Evolutionary conservation across 768 basidiomycete genomes (phyloP).

Genomic region (Kwoniella pini): DNA sequence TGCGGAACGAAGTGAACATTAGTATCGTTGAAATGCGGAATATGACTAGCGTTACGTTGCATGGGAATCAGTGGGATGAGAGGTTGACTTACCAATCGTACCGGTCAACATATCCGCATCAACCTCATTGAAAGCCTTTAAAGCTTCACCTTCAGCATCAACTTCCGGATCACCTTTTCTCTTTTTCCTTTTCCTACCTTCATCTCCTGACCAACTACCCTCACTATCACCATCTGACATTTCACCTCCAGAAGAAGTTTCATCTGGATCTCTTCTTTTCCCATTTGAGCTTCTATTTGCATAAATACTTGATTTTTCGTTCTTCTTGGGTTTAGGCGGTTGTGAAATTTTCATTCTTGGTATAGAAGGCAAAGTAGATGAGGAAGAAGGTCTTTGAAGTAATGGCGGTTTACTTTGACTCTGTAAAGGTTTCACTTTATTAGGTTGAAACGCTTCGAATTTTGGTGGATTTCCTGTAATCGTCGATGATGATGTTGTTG

Average conservation of each 20-base stretch:
- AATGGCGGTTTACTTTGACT: conserved; percentile 9
- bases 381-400: conserved; percentile 3
- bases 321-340: conserved; percentile 41
- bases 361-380: conserved; percentile 3
- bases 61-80: too few relatives aligned
- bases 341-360: too few relatives aligned
- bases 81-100: conserved; percentile 55
- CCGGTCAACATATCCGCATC: conserved; percentile 56
- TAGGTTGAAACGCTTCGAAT: conserved; percentile 9
- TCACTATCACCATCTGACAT: conserved; percentile 37
- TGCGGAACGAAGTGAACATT: conserved; percentile 14
- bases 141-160: conserved; percentile 51
- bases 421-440: not conserved
- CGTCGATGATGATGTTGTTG: not conserved
- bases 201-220: conserved; percentile 41
- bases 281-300: conserved; percentile 30
- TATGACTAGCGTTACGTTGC: too few relatives aligned
- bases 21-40: too few relatives aligned
- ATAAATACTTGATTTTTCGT: conserved; percentile 50
- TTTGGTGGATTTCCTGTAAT: not conserved
- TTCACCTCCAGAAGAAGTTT: conserved; percentile 30
- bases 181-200: conserved; percentile 33
- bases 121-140: conserved; percentile 58
- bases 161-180: conserved; percentile 37
- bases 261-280: conserved; percentile 44